Percentiles rank a stretch among this genome's conserved stretches.
Evolutionary conservation across 1,284 basidiomycete genomes (phyloP).

Genomic region (Puccinia polysora): DNA sequence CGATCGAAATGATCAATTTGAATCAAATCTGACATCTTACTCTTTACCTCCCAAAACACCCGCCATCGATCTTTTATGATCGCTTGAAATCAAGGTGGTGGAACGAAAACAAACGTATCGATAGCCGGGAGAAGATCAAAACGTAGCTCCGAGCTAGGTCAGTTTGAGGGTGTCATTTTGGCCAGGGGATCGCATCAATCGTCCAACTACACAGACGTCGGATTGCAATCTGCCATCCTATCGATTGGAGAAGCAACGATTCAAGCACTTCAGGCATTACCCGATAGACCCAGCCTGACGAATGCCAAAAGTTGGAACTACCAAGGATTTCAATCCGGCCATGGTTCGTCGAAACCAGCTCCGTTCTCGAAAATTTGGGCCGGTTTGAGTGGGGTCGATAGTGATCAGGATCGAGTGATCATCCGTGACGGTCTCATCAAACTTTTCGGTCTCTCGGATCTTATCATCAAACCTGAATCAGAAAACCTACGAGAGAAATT

Average conservation of each 20-base stretch:
- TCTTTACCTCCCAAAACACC: neutral
- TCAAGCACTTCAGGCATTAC: neutral
- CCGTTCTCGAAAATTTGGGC: constrained; percentile 36
- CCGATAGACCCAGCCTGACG: neutral
- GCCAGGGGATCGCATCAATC: constrained; percentile 1
- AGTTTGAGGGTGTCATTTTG: neutral
- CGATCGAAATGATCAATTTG: no score
- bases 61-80: neutral
- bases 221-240: constrained; percentile 2
- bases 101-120: constrained; percentile 38
- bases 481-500: neutral
- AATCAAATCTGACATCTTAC: neutral
- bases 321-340: neutral
- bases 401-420: neutral
- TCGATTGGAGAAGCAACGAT: constrained; percentile 17
- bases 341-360: neutral
- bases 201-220: constrained; percentile 30
- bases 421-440: neutral
- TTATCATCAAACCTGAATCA: no score
- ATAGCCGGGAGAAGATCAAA: constrained; percentile 4
- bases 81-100: neutral
- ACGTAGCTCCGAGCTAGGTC: neutral
- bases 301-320: neutral
- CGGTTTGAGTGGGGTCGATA: constrained; percentile 38
- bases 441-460: constrained; percentile 1